These are phyloP conservation scores for Hericium alpestre DNA, from an alignment of 768 basidiomycete genomes.

Conservation along the genomic window DNA sequence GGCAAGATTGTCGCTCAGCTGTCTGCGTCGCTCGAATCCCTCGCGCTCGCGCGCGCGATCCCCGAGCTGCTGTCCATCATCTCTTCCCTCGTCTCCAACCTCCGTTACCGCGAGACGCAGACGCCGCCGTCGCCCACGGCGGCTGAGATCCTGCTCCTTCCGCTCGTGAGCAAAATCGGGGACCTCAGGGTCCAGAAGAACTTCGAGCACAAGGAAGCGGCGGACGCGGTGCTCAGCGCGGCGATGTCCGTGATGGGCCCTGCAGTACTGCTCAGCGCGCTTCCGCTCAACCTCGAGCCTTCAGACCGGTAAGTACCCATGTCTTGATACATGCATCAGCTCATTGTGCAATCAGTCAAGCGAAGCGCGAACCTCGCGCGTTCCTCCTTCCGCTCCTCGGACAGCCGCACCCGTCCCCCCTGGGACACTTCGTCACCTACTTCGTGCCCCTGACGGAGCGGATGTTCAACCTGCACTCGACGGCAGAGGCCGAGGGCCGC, in stretches of 20 bases:
- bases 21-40: constrained; percentile 57
- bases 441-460: constrained; percentile 92
- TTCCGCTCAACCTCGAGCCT: constrained; percentile 85
- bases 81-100: constrained; percentile 53
- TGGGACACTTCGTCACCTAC: constrained; percentile 78
- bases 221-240: constrained; percentile 65
- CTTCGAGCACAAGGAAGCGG: constrained; percentile 86
- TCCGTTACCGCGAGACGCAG: constrained; percentile 40
- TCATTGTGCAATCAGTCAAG: constrained; percentile 32
- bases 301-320: constrained; percentile 50
- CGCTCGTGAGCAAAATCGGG: constrained; percentile 60
- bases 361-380: constrained; percentile 77
- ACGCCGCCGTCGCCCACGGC: constrained; percentile 38
- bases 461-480: constrained; percentile 82
- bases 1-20: constrained; percentile 53
- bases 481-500: constrained; percentile 61
- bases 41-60: constrained; percentile 64
- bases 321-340: not conserved
- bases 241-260: constrained; percentile 86
- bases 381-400: constrained; percentile 83
- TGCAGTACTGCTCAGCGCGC: constrained; percentile 53
- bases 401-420: constrained; percentile 68
- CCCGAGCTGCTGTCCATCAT: constrained; percentile 71
- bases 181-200: constrained; percentile 66
- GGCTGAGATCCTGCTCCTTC: constrained; percentile 59